Base-by-base conservation (phyloP, 352 stramenopile genomes). In the Globisporangium carolinianum region DNA sequence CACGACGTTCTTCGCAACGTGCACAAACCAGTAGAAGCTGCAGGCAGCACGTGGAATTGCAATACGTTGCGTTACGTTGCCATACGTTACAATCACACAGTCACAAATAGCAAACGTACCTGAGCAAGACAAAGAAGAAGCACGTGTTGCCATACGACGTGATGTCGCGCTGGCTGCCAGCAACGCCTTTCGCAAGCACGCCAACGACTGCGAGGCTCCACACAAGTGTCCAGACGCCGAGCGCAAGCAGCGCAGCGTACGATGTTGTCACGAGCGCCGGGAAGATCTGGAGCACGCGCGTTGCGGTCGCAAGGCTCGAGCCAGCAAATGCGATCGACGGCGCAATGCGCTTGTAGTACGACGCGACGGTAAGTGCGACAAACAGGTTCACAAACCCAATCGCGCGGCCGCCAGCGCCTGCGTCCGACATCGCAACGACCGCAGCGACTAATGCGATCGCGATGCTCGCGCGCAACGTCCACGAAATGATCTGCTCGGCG, bases 41-140 rank as follows among this genome's bases (percentile, higher is more conserved):
- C 14, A 55, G 12, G 52, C 14, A 55, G 12, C 39, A 43, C 7
- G 39, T 0, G 39, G 4, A 43, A 14, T 14, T 43, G 39, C 39
- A 12, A 6, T 43, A 43, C 39, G 39, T 32, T 32, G 24, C 1
- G 24, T 32, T 3, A 32, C 24, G 24, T 32, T 32, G 24, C 24
- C 3, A 32, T 32, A 3, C 1, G 24, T 32, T 32, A 32, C 24
- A 32, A 3, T 3, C 17, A 46, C 15, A 60, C 14, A 42, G 14
- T 61, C 0, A 55, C 14, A 11, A 38, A 38, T 7, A 36, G 35
- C 3, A 45, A 6, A 42, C 47, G 5, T 65, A 93, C 85, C 85
- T 95, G 10, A 95, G 66, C 17, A 95, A 66, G 67, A 95, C 86
- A 58, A 93, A 88, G 66, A 95, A 94, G 51, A 92, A 87, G 51